phyloP scores from a whole-genome alignment of 2,329 filamentous ascomycete species.

The Chaetomium sp. region DNA sequence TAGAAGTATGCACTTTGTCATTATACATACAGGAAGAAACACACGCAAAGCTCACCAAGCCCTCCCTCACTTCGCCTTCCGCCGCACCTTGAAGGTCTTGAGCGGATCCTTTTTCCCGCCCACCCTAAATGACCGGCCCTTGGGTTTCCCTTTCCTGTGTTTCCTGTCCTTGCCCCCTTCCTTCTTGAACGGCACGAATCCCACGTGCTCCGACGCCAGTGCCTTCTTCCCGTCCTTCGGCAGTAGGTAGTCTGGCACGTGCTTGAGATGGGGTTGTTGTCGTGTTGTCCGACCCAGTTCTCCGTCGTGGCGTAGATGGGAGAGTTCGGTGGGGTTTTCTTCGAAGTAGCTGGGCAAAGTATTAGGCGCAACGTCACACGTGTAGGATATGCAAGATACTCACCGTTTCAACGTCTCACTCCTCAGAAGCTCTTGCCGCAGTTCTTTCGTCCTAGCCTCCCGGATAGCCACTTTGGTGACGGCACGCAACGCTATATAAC shows the following conservation, averaged over 20 bases:
- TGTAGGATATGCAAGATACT: neutral
- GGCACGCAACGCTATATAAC: slow-evolving; percentile 60
- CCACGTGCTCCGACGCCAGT: slow-evolving; percentile 65
- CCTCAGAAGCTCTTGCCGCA: slow-evolving; percentile 87
- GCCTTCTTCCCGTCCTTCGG: slow-evolving; percentile 74
- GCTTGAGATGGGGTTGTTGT: slow-evolving; percentile 80
- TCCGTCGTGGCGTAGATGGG: slow-evolving; percentile 85
- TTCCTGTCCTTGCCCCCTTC: slow-evolving; percentile 52
- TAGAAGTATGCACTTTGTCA: slow-evolving; percentile 2
- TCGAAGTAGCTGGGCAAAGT: slow-evolving; percentile 72
- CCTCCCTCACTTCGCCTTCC: slow-evolving; percentile 42
- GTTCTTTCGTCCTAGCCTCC: slow-evolving; percentile 84
- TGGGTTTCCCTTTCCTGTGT: slow-evolving; percentile 39
- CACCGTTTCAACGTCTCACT: slow-evolving; percentile 84
- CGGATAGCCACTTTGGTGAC: slow-evolving; percentile 89
- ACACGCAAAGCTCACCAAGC: neutral
- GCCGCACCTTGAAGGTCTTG: slow-evolving; percentile 78
- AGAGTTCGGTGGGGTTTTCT: slow-evolving; percentile 88
- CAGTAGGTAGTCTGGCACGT: slow-evolving; percentile 91
- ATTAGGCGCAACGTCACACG: neutral
- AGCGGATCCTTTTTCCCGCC: slow-evolving; percentile 77
- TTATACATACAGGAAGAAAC: neutral
- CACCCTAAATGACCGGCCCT: slow-evolving; percentile 52
- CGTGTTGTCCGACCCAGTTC: slow-evolving; percentile 72
- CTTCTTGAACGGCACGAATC: slow-evolving; percentile 72